phyloP scores from a whole-genome alignment of 371 early-diverging fungal genomes.

The Apophysomyces variabilis region DNA sequence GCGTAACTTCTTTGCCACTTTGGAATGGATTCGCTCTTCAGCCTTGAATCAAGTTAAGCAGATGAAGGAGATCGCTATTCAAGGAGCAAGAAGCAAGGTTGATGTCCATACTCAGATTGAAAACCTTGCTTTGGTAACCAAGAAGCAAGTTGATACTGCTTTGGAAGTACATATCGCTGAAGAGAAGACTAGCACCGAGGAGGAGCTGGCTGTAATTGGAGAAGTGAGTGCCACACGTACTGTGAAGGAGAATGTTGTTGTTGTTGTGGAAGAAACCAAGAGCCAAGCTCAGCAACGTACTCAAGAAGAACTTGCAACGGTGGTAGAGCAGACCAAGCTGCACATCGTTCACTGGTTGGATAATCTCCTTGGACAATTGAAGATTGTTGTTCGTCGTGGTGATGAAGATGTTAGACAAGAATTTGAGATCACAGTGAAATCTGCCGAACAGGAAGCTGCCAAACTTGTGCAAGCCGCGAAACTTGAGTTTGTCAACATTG shows the following conservation, averaged over 20 bases:
- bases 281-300: constrained; percentile 37
- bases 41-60: constrained; percentile 14
- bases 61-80: constrained; percentile 13
- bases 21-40: constrained; percentile 16
- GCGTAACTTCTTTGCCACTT: constrained; percentile 7
- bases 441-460: constrained; percentile 29
- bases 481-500: constrained; percentile 12
- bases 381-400: constrained; percentile 26
- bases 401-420: constrained; percentile 29
- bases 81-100: constrained; percentile 14
- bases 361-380: constrained; percentile 30
- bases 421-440: constrained; percentile 15
- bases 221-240: background rate
- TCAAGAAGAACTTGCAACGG: constrained; percentile 30
- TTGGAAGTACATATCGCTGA: constrained; percentile 32
- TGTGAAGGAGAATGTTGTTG: constrained; percentile 1
- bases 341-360: constrained; percentile 34
- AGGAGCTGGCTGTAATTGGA: background rate
- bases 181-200: background rate
- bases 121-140: constrained; percentile 27
- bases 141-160: constrained; percentile 36
- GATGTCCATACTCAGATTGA: constrained; percentile 38
- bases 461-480: constrained; percentile 16
- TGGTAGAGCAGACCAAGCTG: constrained; percentile 39
- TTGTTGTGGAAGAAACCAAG: constrained; percentile 35